Evolutionary conservation across 1,284 basidiomycete genomes (phyloP), one percentile per base, ranked within the genome.

Genomic region (Ganoderma multipileum): DNA sequence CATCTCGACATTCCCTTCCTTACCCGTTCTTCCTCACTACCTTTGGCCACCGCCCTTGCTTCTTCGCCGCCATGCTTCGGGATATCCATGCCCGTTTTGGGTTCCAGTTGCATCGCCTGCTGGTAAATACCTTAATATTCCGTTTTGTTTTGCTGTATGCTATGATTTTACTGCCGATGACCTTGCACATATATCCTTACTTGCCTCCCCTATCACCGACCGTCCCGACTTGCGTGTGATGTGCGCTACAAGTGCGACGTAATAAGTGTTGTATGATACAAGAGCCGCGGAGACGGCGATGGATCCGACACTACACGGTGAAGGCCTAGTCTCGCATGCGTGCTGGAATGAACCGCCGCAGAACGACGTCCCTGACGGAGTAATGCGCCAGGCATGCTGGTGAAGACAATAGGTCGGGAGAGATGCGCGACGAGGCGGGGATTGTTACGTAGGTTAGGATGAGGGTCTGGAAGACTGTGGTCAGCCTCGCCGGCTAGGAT

Each of bases 381-480:
- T 95, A 97, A 71, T 89, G 87, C 38, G 83, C 80, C 60, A 96
- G 83, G 75, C 87, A 91, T 18, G 87, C 89, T n/a, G 95, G 91
- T 2, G 91, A 88, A 30, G 86, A 81, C 11, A 97, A 83, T 0
- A 87, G 73, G 7, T 84, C 78, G 11, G 79, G 64, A 1, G 89
- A 79, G 33, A 94, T 76, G 47, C 89, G 84, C 9, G 86, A 85
- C 39, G 84, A 81, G 0, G 93, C 85, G 0, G 96, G 96, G 55
- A 98, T 96, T 0, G 94, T 96, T 60, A 98, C 93, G 74, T 98
- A 97, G 26, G 91, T 86, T n/a, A 98, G 79, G 59, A 98, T 87
- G 9, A 98, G 86, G 0, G 96, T 98, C 96, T 97, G 69, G 14
- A 50, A 63, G 18, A 9, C 12, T 30, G 44, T 59, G 23, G 41